Evolutionary conservation across 768 basidiomycete species (phyloP).

Genomic region (Lepiota brunneoincarnata): DNA sequence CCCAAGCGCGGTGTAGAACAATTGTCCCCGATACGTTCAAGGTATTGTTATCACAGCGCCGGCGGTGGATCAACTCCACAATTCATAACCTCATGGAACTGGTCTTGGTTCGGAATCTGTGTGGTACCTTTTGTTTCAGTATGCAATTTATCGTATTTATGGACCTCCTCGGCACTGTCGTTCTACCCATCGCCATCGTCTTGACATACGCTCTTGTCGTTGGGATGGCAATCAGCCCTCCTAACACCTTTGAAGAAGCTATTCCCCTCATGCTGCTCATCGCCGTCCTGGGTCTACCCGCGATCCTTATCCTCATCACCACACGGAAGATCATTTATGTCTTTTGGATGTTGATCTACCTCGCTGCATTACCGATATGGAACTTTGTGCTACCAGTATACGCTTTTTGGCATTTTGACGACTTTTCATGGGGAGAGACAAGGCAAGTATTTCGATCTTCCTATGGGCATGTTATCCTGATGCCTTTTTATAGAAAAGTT

Average conservation of each 20-base stretch:
- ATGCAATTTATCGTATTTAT: conserved; percentile 99
- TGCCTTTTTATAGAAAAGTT: conserved; percentile 69
- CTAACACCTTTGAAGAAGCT: conserved; percentile 83
- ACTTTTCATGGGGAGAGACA: conserved; percentile 99
- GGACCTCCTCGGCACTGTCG: conserved; percentile 90
- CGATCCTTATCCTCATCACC: conserved; percentile 88
- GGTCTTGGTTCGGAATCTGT: conserved; percentile 92
- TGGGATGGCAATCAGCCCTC: conserved; percentile 76
- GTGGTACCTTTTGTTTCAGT: conserved; percentile 99
- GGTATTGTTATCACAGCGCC: conserved; percentile 91
- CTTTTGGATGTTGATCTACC: conserved; percentile 97
- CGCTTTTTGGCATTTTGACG: conserved; percentile 99
- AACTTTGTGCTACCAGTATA: conserved; percentile 93
- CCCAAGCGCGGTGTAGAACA: conserved; percentile 92
- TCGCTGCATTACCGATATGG: conserved; percentile 92
- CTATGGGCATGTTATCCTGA: conserved; percentile 13
- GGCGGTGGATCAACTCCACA: conserved; percentile 99
- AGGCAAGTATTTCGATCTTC: conserved; percentile 47
- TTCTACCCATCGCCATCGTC: conserved; percentile 89
- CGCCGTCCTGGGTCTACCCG: conserved; percentile 92
- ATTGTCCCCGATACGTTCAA: conserved; percentile 95
- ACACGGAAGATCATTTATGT: conserved; percentile 95
- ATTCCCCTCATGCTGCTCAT: conserved; percentile 89
- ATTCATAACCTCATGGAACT: conserved; percentile 99
- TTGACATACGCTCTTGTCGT: conserved; percentile 89